These are phyloP conservation scores for Ceriops tagal DNA, from an alignment of 345 rosid genomes.

Conservation along the genomic window DNA sequence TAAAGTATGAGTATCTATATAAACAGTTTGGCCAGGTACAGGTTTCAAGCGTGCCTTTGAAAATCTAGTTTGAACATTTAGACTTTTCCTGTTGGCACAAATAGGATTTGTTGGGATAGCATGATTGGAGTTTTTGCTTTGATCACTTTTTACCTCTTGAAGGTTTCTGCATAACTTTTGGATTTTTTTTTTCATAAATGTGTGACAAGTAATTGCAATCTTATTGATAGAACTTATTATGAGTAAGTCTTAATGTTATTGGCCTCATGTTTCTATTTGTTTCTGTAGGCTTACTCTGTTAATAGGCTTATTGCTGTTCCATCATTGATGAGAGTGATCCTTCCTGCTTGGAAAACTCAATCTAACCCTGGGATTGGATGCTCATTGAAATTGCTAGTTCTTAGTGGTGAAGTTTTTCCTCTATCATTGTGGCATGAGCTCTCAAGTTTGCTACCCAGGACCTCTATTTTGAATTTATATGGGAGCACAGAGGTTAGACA, in stretches of 20 bases:
- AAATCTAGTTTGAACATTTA: no score
- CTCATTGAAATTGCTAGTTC: constrained; percentile 67
- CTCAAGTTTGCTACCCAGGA: constrained; percentile 54
- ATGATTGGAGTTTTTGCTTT: constrained; percentile 1
- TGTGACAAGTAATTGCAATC: neutral
- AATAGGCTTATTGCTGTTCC: constrained; percentile 80
- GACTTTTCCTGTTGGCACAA: no score
- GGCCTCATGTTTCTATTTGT: constrained; percentile 4
- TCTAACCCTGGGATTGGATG: constrained; percentile 28
- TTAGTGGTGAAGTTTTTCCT: constrained; percentile 86
- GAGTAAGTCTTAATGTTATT: neutral
- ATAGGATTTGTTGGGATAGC: neutral
- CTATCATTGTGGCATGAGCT: constrained; percentile 75
- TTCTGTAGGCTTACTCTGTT: constrained; percentile 65
- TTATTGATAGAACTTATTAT: constrained; percentile 4
- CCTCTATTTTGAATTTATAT: constrained; percentile 72
- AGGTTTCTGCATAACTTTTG: neutral
- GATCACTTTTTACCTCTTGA: neutral
- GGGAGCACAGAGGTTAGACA: constrained; percentile 91
- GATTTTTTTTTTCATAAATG: constrained; percentile 1
- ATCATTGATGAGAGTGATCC: constrained; percentile 65
- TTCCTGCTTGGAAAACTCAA: constrained; percentile 63
- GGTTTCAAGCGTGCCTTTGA: no score
- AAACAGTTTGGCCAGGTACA: no score
- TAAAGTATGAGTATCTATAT: no score